These are phyloP conservation scores for Durusdinium trenchii DNA, from an alignment of 73 alveolate species.

Conservation along the genomic window DNA sequence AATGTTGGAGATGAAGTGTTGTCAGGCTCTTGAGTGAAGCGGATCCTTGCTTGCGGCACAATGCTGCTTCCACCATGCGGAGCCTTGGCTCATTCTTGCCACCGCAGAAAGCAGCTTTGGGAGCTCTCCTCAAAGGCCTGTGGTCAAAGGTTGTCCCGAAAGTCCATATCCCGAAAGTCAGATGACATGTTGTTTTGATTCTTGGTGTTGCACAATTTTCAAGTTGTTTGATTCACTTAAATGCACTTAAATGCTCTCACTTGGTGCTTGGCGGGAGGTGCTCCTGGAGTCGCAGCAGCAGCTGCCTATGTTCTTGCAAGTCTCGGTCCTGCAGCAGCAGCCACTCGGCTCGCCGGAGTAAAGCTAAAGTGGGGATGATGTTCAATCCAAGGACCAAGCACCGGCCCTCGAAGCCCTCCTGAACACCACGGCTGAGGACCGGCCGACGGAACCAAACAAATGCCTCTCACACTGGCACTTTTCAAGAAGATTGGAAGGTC, in stretches of 20 bases:
- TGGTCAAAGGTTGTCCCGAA: neutral
- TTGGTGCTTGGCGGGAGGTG: neutral
- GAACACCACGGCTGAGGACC: slow-evolving; percentile 19
- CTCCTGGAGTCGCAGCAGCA: slow-evolving; percentile 16
- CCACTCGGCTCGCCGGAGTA: neutral
- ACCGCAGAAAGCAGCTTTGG: neutral
- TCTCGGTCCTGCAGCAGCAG: slow-evolving; percentile 8
- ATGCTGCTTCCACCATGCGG: slow-evolving; percentile 10
- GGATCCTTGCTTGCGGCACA: neutral
- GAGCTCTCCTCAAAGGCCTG: slow-evolving; percentile 37
- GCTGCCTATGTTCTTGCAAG: slow-evolving; percentile 28
- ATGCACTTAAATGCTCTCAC: too few species aligned
- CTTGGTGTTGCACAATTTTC: too few species aligned
- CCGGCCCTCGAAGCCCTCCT: slow-evolving; percentile 13
- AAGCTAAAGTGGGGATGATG: neutral
- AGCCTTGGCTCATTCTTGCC: neutral
- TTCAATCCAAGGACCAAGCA: neutral
- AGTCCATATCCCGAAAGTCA: neutral
- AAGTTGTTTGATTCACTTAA: neutral
- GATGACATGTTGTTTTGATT: neutral
- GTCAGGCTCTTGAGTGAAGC: slow-evolving; percentile 27
- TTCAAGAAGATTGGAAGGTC: too few species aligned
- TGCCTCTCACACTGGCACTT: neutral
- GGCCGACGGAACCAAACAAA: neutral
- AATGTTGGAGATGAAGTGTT: too few species aligned